phyloP scores from a whole-genome alignment of 805 yeast genomes.

The Kodamaea hsintzibuensis region DNA sequence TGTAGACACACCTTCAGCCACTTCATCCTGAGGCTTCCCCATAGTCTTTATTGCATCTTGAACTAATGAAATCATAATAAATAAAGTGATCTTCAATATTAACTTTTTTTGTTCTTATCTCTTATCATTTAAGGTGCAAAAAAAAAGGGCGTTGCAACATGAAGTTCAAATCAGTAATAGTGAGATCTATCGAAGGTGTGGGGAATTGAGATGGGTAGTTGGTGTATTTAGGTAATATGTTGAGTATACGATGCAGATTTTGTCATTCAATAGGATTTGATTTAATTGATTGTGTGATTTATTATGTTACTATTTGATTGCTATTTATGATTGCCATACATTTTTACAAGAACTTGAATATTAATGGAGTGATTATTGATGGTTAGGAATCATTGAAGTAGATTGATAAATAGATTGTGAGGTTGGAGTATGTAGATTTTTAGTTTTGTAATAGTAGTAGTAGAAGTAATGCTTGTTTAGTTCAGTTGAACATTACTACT shows the following conservation, averaged over 20 bases:
- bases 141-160: background rate
- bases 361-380: too few species aligned
- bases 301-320: too few species aligned
- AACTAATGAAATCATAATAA: slow-evolving; percentile 12
- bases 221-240: background rate
- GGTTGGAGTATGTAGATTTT: too few species aligned
- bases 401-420: too few species aligned
- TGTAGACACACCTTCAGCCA: background rate
- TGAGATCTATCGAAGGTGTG: background rate
- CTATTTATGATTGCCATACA: too few species aligned
- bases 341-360: too few species aligned
- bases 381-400: too few species aligned
- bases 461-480: too few species aligned
- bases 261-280: too few species aligned
- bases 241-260: background rate
- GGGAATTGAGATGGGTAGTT: background rate
- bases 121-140: background rate
- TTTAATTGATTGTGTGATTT: too few species aligned
- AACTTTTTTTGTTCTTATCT: background rate
- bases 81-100: background rate
- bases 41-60: slow-evolving; percentile 24
- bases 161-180: background rate
- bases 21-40: slow-evolving; percentile 20
- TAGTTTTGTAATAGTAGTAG: too few species aligned
- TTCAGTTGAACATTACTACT: too few species aligned